A percentile compares a stretch with the other conserved stretches of the same genome.
Conservation (phyloP, 805 yeast genomes). For the Wickerhamomyces ciferrii region DNA sequence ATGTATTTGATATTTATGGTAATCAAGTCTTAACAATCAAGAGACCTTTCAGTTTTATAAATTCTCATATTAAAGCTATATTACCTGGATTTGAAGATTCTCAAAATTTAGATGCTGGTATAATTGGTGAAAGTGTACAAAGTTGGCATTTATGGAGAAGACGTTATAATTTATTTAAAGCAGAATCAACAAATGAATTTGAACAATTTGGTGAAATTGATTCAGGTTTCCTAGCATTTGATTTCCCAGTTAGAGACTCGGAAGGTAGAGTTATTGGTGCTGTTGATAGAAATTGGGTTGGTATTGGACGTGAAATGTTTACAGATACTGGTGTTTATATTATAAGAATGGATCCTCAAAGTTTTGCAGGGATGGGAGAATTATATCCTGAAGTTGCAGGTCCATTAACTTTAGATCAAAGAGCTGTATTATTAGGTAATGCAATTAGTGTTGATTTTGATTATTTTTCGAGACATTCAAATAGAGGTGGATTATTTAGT, state of each 20-base stretch:
- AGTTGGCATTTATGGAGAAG: slow-evolving; percentile 96
- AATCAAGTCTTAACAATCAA: slow-evolving; percentile 58
- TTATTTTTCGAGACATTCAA: slow-evolving; percentile 87
- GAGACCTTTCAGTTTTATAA: slow-evolving; percentile 83
- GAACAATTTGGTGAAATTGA: slow-evolving; percentile 86
- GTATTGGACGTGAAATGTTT: slow-evolving; percentile 85
- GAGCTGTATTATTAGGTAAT: slow-evolving; percentile 80
- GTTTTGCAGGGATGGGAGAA: slow-evolving; percentile 54
- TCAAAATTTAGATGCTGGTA: slow-evolving; percentile 35
- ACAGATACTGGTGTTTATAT: slow-evolving; percentile 95
- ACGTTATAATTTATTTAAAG: slow-evolving; percentile 70
- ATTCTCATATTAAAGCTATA: slow-evolving; percentile 76
- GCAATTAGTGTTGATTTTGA: slow-evolving; percentile 94
- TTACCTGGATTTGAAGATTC: slow-evolving; percentile 43
- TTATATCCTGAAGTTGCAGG: slow-evolving; percentile 45
- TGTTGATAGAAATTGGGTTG: slow-evolving; percentile 93
- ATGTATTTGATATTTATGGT: slow-evolving; percentile 61
- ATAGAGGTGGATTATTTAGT: slow-evolving; percentile 27
- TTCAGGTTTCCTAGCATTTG: slow-evolving; percentile 81
- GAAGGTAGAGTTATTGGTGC: slow-evolving; percentile 57
- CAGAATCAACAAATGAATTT: slow-evolving; percentile 33
- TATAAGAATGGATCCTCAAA: slow-evolving; percentile 71
- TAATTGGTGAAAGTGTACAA: slow-evolving; percentile 84
- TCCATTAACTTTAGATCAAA: slow-evolving; percentile 64
- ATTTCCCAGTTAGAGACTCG: slow-evolving; percentile 70